Conservation (phyloP, 129 eudicot genomes). For the Silybum marianum region DNA sequence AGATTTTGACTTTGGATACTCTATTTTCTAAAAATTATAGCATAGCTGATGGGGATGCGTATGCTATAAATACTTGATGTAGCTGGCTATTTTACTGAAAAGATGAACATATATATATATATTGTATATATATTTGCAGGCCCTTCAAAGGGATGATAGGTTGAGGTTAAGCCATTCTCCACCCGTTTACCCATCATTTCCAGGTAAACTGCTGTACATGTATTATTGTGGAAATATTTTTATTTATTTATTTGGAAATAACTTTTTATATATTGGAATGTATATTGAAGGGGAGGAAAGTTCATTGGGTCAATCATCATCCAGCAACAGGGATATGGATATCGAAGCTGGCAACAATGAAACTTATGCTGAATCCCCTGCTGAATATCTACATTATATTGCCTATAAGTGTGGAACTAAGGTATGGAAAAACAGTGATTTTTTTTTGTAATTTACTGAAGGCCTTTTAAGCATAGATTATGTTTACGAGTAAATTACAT, state of each 20-base stretch:
- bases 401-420: slow-evolving; percentile 83
- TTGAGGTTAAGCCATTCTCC: slow-evolving; percentile 52
- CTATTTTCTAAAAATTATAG: too few species aligned
- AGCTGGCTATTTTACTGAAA: not conserved
- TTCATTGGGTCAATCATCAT: slow-evolving; percentile 55
- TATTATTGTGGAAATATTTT: slow-evolving; percentile 1
- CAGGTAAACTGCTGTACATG: slow-evolving; percentile 46
- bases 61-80: not conserved
- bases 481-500: too few species aligned
- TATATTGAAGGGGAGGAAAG: slow-evolving; percentile 64
- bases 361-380: slow-evolving; percentile 55
- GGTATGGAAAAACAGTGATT: slow-evolving; percentile 48
- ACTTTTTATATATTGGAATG: not conserved
- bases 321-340: slow-evolving; percentile 70
- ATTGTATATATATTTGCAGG: slow-evolving; percentile 45
- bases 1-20: too few species aligned
- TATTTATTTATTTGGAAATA: too few species aligned
- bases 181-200: slow-evolving; percentile 58
- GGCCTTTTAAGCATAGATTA: not conserved
- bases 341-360: slow-evolving; percentile 56
- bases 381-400: slow-evolving; percentile 73
- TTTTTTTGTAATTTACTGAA: slow-evolving; percentile 4
- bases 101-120: not conserved
- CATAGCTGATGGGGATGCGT: not conserved
- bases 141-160: slow-evolving; percentile 67